Evolutionary conservation across 1,284 basidiomycete species (phyloP), one percentile per base, ranked within the genome.

Genomic region (Irpex sp.): DNA sequence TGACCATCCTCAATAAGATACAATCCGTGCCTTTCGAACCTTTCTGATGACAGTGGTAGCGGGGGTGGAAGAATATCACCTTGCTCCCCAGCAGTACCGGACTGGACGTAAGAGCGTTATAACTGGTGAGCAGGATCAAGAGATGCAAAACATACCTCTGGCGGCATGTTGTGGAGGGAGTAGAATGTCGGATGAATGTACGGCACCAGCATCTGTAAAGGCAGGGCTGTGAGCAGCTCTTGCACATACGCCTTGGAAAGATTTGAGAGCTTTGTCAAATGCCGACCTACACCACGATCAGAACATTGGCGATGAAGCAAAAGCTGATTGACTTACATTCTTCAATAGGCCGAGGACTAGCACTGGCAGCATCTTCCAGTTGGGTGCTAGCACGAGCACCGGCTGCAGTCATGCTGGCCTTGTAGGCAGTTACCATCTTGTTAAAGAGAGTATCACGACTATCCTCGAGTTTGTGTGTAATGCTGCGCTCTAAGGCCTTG

Each of bases 1-100:
- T 98, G 97, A 0, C 94, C 94, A 74, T 99, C 96, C 76, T 99
- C 97, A 69, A 99, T 97, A 66, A 99, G 78, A 86, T 92, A 98
- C 59, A 99, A 82, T 60, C 97, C 97, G 71, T 99, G 96, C 60
- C 96, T 83, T 77, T 98, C 96, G 59, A 99, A 82, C 49, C 94
- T 83, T 77, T 99, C 97, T 37, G 94, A 95, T 0, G 95, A 95
- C 63, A 96, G 84, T 58, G 97, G 97, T 36, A 98, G 81, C n/a
- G 93, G 86, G 5, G 87, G 85, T 0, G 95, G 95, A 75, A 97
- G 79, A 64, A 95, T 86, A 26, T 96, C 81, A 59, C 93, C 94
- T 1, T 85, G 76, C 68, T 95, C 92, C 67, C 89, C 91, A 64
- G 94, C 84, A 13, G 89, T 92, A 58, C 93, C 93, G 68, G 85